A percentile compares a stretch with the other conserved stretches of the same genome.
Conservation (phyloP, 2,329 filamentous ascomycete genomes). For the Colletotrichum sp. region DNA sequence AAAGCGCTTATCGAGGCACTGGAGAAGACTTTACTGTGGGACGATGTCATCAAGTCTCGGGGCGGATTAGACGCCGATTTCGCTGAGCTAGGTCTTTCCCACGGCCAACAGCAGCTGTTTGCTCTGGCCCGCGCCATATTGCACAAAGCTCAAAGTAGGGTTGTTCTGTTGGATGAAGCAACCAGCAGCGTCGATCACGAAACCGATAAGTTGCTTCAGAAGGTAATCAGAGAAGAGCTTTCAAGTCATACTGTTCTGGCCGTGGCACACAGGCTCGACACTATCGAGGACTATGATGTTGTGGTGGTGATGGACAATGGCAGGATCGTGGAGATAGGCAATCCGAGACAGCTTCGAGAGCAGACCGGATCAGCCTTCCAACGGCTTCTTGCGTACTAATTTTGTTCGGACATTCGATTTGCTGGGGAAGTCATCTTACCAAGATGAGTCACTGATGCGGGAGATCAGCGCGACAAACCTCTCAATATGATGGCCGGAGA, state of each 20-base stretch:
- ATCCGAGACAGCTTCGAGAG: background rate
- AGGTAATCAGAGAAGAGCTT: slow-evolving; percentile 15
- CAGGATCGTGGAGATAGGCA: background rate
- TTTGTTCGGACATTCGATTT: background rate
- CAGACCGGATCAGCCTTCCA: background rate
- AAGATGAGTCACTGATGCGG: background rate
- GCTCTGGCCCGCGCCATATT: slow-evolving; percentile 33
- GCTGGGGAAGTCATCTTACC: background rate
- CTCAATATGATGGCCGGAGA: background rate
- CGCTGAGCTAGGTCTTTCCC: slow-evolving; percentile 25
- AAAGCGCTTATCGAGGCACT: slow-evolving; percentile 9
- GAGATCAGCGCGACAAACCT: background rate
- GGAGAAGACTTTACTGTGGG: slow-evolving; percentile 5
- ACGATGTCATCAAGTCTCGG: background rate
- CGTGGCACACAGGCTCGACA: slow-evolving; percentile 28
- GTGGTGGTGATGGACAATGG: slow-evolving; percentile 1
- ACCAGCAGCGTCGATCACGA: slow-evolving; percentile 32
- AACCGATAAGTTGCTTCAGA: slow-evolving; percentile 29
- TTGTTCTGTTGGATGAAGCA: slow-evolving; percentile 37
- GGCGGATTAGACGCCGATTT: slow-evolving; percentile 5
- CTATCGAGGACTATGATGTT: slow-evolving; percentile 4
- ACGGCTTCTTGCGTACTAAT: background rate
- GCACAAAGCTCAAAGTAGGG: slow-evolving; percentile 24
- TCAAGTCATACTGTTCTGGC: slow-evolving; percentile 24
- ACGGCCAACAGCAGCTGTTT: slow-evolving; percentile 35